phyloP scores from a whole-genome alignment of 2,329 filamentous ascomycete species.

The Xylaria sp. region DNA sequence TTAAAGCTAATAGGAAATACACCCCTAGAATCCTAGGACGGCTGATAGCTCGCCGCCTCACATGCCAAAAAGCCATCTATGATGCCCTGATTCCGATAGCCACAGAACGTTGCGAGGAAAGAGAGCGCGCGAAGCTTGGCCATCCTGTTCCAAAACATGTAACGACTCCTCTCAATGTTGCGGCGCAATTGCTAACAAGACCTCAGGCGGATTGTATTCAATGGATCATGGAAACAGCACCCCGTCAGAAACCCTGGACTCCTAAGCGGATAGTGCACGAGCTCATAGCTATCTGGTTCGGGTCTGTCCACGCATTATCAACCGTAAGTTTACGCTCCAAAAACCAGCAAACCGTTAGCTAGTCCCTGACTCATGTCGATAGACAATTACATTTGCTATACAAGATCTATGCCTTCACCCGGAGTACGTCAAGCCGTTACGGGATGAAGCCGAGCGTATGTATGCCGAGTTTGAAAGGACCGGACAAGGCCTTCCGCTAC shows the following conservation, averaged over 20 bases:
- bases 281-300: slow-evolving; percentile 51
- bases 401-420: slow-evolving; percentile 39
- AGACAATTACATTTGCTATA: slow-evolving; percentile 40
- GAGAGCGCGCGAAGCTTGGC: background rate
- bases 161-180: background rate
- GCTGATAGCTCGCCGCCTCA: background rate
- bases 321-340: slow-evolving; percentile 37
- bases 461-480: slow-evolving; percentile 27
- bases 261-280: slow-evolving; percentile 45
- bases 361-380: background rate
- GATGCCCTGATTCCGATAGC: background rate
- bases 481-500: slow-evolving; percentile 30
- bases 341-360: background rate
- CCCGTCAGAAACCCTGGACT: slow-evolving; percentile 43
- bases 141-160: slow-evolving; percentile 15
- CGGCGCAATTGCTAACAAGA: background rate
- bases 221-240: slow-evolving; percentile 50
- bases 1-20: background rate
- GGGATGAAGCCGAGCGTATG: slow-evolving; percentile 9
- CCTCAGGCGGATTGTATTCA: slow-evolving; percentile 45
- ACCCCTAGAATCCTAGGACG: background rate
- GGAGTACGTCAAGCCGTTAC: slow-evolving; percentile 35
- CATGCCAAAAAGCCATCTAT: background rate
- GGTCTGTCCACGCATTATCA: slow-evolving; percentile 46
- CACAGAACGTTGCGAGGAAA: background rate